Evolutionary conservation across 345 rosid species (phyloP).

Genomic region (Brassica incana): DNA sequence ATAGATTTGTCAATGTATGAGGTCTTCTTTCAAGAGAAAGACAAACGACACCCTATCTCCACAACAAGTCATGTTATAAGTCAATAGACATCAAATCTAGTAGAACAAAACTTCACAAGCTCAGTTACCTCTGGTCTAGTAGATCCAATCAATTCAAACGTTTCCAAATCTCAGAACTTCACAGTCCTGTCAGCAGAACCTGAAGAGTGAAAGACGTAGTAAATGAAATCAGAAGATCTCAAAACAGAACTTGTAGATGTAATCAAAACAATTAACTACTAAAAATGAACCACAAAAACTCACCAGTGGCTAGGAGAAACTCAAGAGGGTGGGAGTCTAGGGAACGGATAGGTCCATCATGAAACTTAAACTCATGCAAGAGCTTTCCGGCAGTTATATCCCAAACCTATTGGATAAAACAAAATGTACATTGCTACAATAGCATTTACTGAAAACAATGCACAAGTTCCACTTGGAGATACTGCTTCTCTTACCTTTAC

Average conservation of each 20-base stretch:
- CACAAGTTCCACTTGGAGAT: not conserved
- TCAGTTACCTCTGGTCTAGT: slow-evolving; percentile 82
- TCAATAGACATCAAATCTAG: slow-evolving; percentile 7
- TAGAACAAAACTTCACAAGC: slow-evolving; percentile 4
- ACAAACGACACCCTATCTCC: not conserved
- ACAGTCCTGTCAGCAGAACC: slow-evolving; percentile 97
- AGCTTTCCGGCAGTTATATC: slow-evolving; percentile 99
- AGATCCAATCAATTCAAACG: slow-evolving; percentile 93
- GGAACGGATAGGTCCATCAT: slow-evolving; percentile 81
- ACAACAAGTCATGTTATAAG: not conserved
- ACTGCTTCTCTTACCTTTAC: slow-evolving; percentile 64
- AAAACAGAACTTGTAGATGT: too few relatives aligned
- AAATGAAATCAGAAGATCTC: slow-evolving; percentile 19
- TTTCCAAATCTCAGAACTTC: slow-evolving; percentile 98
- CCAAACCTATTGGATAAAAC: slow-evolving; percentile 25
- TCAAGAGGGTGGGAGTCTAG: slow-evolving; percentile 94
- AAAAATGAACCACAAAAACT: slow-evolving; percentile 2
- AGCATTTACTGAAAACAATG: not conserved
- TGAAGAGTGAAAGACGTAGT: slow-evolving; percentile 41
- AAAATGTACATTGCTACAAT: too few relatives aligned
- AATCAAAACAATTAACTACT: not conserved
- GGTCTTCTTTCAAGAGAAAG: not conserved
- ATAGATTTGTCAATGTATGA: not conserved
- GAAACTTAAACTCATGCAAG: slow-evolving; percentile 89
- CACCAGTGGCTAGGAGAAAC: slow-evolving; percentile 95